Evolutionary conservation across 148 eudicot species (phyloP), one percentile per base, ranked within the genome.

Genomic region (Persicaria tinctoria): DNA sequence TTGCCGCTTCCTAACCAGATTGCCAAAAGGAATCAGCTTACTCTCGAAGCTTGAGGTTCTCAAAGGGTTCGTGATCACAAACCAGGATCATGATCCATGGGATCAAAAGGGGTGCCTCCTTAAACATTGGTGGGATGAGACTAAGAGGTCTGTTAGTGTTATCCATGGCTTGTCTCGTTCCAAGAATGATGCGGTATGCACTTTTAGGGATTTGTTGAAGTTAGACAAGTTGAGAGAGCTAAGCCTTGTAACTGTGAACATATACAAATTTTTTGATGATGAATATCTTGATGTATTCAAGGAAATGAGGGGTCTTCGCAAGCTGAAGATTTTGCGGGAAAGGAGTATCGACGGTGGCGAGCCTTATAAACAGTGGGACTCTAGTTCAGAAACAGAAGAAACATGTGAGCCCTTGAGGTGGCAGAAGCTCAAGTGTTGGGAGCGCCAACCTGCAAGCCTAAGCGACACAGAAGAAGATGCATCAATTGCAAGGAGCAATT

Each of bases 11-110:
- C 79, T 88, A 2, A 79, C 75, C 11, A 45, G 75, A 4, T 78
- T 88, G 79, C 91, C 91, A 7, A 84, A 82, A 44, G 84, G 75
- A 8, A 78, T 88, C 41, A 23, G 73, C 0, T 5, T 6, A 0
- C 83, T 88, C 12, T 55, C 76, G 5, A 55, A 79, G 8, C 86
- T 88, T 6, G 77, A 74, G 78, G 89, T 88, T 7, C 80, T 88
- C 16, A 77, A 82, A 62, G 91, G 91, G 17, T 86, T 88, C 47
- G 81, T 81, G 17, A 84, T 84, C 68, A 60, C 75, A 46, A 76
- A 74, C 32, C 63, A 71, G 1, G 5, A 50, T 9, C 64, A 56
- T 11, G 68, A 74, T 49, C 47, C 54, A 12, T n/a, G 13, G 13
- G n/a, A 53, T 13, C 56, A 9, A 53, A 53, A 53, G 56, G 56